A percentile compares a stretch with the other conserved stretches of the same genome.
phyloP scores from a whole-genome alignment of 2,329 filamentous ascomycete species.

The Xylariaceae sp. region DNA sequence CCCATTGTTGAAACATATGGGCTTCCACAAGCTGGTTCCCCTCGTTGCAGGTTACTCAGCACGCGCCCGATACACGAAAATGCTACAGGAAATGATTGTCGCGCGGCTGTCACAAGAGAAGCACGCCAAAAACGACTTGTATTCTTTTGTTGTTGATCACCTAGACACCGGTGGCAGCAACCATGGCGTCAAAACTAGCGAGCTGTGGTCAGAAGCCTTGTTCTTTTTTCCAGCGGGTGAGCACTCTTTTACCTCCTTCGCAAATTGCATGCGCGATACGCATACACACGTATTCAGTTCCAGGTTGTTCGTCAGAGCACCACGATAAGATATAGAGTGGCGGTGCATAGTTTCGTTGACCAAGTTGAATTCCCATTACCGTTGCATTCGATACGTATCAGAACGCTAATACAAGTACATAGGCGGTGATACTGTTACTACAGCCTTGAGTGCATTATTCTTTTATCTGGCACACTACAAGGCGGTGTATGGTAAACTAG shows the following conservation, averaged over 20 bases:
- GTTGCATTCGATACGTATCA: neutral
- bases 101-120: constrained; percentile 1
- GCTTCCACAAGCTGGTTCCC: constrained; percentile 7
- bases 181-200: constrained; percentile 1
- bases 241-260: neutral
- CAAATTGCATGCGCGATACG: too few relatives aligned
- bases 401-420: neutral
- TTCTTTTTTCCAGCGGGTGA: constrained; percentile 14
- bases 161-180: neutral
- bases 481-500: constrained; percentile 9
- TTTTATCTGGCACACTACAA: constrained; percentile 21
- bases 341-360: neutral
- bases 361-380: neutral
- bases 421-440: constrained; percentile 4
- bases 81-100: constrained; percentile 12
- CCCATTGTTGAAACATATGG: constrained; percentile 12
- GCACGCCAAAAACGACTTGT: constrained; percentile 14
- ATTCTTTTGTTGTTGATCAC: constrained; percentile 9
- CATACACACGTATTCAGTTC: too few relatives aligned
- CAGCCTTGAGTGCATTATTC: constrained; percentile 8
- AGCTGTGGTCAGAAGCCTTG: constrained; percentile 15
- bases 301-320: too few relatives aligned
- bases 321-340: neutral
- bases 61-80: constrained; percentile 5
- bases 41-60: neutral